phyloP scores from a whole-genome alignment of 108 stramenopile genomes.

The Epithemia pelagica region DNA sequence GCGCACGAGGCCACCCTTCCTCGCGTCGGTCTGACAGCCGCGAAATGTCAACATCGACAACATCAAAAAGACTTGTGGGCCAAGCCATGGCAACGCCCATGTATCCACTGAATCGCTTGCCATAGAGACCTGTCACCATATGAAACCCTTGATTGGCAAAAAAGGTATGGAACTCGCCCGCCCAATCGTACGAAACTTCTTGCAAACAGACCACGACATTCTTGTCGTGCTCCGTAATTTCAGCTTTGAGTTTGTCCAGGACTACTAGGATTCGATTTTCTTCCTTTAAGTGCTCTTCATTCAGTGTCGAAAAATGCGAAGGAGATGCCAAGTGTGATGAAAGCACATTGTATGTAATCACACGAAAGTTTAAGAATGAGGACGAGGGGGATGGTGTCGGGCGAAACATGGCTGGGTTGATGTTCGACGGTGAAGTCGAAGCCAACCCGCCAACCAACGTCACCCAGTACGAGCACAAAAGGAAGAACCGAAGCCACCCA shows the following conservation, averaged over 20 bases:
- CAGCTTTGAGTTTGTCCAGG: constrained; percentile 64
- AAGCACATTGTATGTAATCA: constrained; percentile 86
- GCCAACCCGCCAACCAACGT: neutral
- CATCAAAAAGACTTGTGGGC: constrained; percentile 48
- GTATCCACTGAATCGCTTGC: constrained; percentile 88
- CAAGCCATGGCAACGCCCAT: constrained; percentile 85
- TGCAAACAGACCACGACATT: constrained; percentile 70
- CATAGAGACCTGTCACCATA: constrained; percentile 86
- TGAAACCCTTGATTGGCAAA: constrained; percentile 81
- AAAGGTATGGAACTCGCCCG: constrained; percentile 70
- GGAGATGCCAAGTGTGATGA: constrained; percentile 74
- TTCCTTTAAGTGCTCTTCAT: constrained; percentile 58
- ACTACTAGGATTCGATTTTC: constrained; percentile 57
- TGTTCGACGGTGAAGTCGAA: neutral
- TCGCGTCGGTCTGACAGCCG: constrained; percentile 56
- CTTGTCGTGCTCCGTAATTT: constrained; percentile 31
- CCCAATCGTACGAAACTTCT: constrained; percentile 77
- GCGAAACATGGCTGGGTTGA: neutral
- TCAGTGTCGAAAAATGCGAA: constrained; percentile 51
- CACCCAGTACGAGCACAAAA: neutral
- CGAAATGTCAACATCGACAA: constrained; percentile 59
- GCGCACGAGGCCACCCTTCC: constrained; percentile 55
- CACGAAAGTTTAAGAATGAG: constrained; percentile 33
- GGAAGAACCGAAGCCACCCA: neutral
- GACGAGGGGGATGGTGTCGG: neutral